Percentiles rank a stretch among this genome's conserved stretches.
These are phyloP conservation scores for Cnidoscolus chayamansa DNA, from an alignment of 441 rosid genomes.

Conservation along the genomic window DNA sequence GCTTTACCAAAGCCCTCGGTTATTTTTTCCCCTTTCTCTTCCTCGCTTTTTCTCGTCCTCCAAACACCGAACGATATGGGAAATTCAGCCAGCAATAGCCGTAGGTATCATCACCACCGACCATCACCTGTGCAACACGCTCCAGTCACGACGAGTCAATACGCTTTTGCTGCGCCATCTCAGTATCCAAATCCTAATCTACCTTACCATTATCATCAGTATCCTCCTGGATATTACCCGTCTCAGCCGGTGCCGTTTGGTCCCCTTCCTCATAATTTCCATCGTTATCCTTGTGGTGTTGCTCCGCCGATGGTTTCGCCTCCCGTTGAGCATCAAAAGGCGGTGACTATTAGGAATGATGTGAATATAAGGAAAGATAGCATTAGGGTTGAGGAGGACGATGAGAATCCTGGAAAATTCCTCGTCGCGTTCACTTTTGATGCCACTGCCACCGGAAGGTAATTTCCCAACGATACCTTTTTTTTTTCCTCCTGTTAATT, in stretches of 20 bases:
- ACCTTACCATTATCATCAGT: constrained; percentile 11
- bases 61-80: constrained; percentile 6
- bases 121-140: background rate
- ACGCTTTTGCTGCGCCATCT: constrained; percentile 20
- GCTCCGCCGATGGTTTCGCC: constrained; percentile 34
- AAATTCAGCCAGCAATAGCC: constrained; percentile 17
- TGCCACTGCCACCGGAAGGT: constrained; percentile 78
- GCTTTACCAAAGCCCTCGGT: constrained; percentile 14
- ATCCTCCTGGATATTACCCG: constrained; percentile 2
- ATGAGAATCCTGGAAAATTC: constrained; percentile 46
- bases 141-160: constrained; percentile 14
- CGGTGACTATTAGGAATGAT: constrained; percentile 66
- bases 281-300: constrained; percentile 17
- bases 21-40: constrained; percentile 15
- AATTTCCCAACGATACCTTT: background rate
- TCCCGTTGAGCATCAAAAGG: constrained; percentile 72
- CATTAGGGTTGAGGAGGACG: constrained; percentile 57
- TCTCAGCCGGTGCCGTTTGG: background rate
- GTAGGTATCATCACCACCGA: constrained; percentile 8
- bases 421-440: constrained; percentile 79
- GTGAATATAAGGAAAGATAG: constrained; percentile 76
- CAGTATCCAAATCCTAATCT: constrained; percentile 25
- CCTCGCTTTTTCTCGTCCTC: background rate
- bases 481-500: no score
- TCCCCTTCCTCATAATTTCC: constrained; percentile 1